Conservation (phyloP, 129 eudicot genomes). For the Artemisia argyi region DNA sequence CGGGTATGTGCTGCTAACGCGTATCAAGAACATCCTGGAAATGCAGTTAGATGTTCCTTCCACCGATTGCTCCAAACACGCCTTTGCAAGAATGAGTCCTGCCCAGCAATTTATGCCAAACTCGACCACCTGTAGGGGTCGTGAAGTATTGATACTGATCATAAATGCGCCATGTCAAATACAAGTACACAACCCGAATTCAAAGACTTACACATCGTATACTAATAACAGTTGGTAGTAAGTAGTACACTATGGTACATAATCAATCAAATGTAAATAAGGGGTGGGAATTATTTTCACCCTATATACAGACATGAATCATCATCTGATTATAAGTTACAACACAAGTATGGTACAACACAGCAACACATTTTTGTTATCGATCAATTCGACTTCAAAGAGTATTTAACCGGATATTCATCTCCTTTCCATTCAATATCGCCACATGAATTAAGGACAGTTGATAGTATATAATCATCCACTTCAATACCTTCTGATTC, state of each 20-base stretch:
- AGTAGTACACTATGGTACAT: background rate
- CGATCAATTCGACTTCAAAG: conserved; percentile 32
- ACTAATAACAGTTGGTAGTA: background rate
- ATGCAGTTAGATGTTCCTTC: no score
- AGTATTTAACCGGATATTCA: conserved; percentile 22
- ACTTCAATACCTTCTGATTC: conserved; percentile 74
- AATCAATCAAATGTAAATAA: background rate
- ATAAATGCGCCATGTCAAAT: no score
- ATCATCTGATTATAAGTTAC: background rate
- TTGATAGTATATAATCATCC: conserved; percentile 72
- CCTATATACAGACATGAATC: conserved; percentile 28
- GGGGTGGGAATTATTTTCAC: background rate
- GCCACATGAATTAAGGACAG: conserved; percentile 83
- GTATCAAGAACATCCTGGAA: no score
- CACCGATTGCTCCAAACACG: no score
- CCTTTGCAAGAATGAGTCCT: no score
- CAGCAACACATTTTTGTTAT: conserved; percentile 6
- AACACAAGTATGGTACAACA: conserved; percentile 2
- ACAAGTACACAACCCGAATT: no score
- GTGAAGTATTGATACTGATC: no score
- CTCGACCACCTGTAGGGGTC: no score
- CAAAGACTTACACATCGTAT: background rate
- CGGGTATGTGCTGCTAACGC: no score
- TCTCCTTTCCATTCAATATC: conserved; percentile 53
- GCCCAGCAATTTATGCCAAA: no score